Conservation (phyloP, 306 rosid species). For the Fagus sylvatica region DNA sequence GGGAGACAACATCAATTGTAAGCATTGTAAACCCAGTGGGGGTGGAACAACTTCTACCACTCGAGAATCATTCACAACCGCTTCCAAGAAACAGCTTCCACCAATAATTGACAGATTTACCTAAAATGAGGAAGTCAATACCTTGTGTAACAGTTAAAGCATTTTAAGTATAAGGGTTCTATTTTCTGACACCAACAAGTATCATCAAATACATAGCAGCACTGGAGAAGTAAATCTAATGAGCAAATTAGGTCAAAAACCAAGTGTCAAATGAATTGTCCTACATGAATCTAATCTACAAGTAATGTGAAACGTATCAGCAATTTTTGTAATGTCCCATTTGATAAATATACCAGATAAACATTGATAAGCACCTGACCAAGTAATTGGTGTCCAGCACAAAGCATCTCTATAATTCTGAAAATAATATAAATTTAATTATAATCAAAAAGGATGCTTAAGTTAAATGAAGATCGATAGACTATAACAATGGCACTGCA, state of each 20-base stretch:
- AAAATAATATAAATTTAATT: no score
- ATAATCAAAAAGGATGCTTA: no score
- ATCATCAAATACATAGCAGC: not conserved
- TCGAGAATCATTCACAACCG: constrained; percentile 68
- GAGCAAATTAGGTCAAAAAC: not conserved
- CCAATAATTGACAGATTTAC: constrained; percentile 74
- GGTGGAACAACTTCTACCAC: constrained; percentile 75
- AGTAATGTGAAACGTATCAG: no score
- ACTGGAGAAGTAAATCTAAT: no score
- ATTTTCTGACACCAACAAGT: not conserved
- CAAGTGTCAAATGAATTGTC: not conserved
- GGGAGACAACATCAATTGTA: constrained; percentile 64
- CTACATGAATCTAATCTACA: not conserved
- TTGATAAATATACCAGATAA: no score
- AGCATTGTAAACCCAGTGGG: constrained; percentile 61
- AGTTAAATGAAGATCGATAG: no score
- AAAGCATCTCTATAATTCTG: no score
- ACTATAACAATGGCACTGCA: no score
- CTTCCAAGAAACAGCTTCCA: constrained; percentile 95
- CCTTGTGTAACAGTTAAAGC: not conserved
- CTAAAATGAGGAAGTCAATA: constrained; percentile 36
- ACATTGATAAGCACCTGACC: no score
- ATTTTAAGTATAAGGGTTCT: not conserved
- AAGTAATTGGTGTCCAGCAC: no score
- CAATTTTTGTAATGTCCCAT: no score